Percentiles rank a stretch among this genome's conserved stretches.
phyloP scores from a whole-genome alignment of 345 rosid genomes.

The Nasturtium officinale region DNA sequence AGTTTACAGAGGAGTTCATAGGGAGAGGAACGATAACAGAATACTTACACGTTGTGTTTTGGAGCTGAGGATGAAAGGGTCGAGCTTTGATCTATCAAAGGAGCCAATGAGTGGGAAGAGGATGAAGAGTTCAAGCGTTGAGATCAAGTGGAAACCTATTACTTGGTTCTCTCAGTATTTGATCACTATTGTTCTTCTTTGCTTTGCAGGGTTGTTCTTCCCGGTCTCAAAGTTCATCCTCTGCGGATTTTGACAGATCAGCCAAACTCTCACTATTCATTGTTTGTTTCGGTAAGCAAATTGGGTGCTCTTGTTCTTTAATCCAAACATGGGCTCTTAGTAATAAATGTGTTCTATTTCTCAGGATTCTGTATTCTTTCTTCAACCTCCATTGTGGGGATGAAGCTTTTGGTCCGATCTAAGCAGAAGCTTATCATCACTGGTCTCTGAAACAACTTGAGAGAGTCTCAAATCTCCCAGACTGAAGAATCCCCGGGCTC shows the following conservation, averaged over 20 bases:
- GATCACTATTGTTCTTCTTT: conserved; percentile 63
- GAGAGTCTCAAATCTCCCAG: conserved; percentile 28
- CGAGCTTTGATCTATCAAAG: conserved; percentile 82
- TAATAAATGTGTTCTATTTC: background rate
- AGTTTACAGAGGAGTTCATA: conserved; percentile 65
- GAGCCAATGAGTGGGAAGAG: conserved; percentile 79
- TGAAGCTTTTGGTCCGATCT: conserved; percentile 64
- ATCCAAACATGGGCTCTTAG: background rate
- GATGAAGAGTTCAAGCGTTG: conserved; percentile 95
- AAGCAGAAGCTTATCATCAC: conserved; percentile 12
- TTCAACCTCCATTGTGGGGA: conserved; percentile 48
- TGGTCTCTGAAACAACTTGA: conserved; percentile 3
- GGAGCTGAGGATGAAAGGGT: conserved; percentile 95
- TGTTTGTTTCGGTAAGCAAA: conserved; percentile 19
- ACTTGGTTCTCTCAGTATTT: conserved; percentile 76
- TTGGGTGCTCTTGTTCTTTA: background rate
- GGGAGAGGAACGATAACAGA: conserved; percentile 69
- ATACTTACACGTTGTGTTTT: conserved; percentile 71
- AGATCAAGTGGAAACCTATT: conserved; percentile 90
- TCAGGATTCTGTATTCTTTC: conserved; percentile 32
- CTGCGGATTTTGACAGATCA: conserved; percentile 51
- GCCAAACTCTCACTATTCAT: background rate
- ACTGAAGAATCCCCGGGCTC: conserved; percentile 1
- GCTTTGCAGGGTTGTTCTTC: conserved; percentile 63
- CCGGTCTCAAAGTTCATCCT: conserved; percentile 72